Conservation (phyloP, 2,329 filamentous ascomycete species). For the Exophiala oligosperma region DNA sequence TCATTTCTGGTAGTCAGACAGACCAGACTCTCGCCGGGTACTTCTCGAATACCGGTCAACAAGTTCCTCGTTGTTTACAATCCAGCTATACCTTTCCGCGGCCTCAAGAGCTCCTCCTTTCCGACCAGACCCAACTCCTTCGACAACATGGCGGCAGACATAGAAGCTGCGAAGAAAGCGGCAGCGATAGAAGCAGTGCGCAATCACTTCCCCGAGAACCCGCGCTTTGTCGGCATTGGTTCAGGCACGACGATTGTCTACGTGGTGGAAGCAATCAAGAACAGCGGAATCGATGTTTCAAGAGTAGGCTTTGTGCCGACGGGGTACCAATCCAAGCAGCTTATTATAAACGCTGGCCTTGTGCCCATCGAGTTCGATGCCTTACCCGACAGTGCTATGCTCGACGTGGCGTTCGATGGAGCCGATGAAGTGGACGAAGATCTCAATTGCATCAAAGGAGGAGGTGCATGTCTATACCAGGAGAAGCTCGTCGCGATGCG, state of each 20-base stretch:
- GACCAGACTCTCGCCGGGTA: not conserved
- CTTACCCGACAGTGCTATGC: slow-evolving; percentile 61
- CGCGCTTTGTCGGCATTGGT: slow-evolving; percentile 63
- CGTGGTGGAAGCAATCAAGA: slow-evolving; percentile 65
- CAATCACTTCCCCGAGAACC: slow-evolving; percentile 60
- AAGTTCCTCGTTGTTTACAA: not conserved
- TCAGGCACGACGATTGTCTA: slow-evolving; percentile 67
- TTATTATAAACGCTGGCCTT: slow-evolving; percentile 78
- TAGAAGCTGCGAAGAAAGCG: slow-evolving; percentile 62
- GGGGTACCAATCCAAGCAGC: slow-evolving; percentile 83
- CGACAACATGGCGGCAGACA: slow-evolving; percentile 24
- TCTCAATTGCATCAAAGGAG: slow-evolving; percentile 96
- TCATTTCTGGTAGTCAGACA: slow-evolving; percentile 9
- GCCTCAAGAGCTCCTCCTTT: slow-evolving; percentile 1
- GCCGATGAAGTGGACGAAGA: slow-evolving; percentile 96
- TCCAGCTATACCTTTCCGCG: not conserved
- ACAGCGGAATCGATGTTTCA: slow-evolving; percentile 45
- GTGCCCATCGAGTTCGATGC: slow-evolving; percentile 76
- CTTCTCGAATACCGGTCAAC: not conserved
- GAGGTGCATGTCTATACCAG: slow-evolving; percentile 95
- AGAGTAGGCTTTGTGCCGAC: slow-evolving; percentile 87
- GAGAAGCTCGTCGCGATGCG: slow-evolving; percentile 92
- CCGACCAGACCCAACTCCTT: not conserved
- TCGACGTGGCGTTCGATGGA: slow-evolving; percentile 94
- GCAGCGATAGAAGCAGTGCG: slow-evolving; percentile 59